Percentiles rank a stretch among this genome's conserved stretches.
Evolutionary conservation across 108 stramenopile species (phyloP).

Genomic region (Epithemia pelagica): DNA sequence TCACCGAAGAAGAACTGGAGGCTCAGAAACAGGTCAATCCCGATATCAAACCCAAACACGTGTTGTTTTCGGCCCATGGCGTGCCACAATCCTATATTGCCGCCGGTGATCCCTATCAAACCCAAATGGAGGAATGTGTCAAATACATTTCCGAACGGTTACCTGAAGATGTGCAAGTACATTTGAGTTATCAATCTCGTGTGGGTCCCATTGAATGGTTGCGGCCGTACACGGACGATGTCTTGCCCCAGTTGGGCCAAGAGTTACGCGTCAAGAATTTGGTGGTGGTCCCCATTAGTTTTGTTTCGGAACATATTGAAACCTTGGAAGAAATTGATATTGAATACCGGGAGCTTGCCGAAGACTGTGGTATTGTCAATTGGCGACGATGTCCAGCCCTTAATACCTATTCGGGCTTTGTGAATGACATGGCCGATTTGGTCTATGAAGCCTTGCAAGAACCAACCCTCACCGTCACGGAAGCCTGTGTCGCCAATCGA

Average conservation of each 20-base stretch:
- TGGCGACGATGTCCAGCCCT: slow-evolving; percentile 93
- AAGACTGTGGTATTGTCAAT: slow-evolving; percentile 86
- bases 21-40: slow-evolving; percentile 50
- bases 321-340: slow-evolving; percentile 99
- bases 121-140: slow-evolving; percentile 86
- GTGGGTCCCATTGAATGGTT: slow-evolving; percentile 99
- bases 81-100: slow-evolving; percentile 94
- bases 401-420: slow-evolving; percentile 89
- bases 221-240: slow-evolving; percentile 95
- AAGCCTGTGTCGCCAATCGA: slow-evolving; percentile 85
- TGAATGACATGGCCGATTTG: slow-evolving; percentile 94
- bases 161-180: slow-evolving; percentile 68
- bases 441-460: slow-evolving; percentile 79
- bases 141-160: slow-evolving; percentile 46
- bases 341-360: slow-evolving; percentile 96
- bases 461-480: slow-evolving; percentile 72
- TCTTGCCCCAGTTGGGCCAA: slow-evolving; percentile 80
- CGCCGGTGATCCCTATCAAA: slow-evolving; percentile 95
- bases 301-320: slow-evolving; percentile 99
- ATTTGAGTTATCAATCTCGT: slow-evolving; percentile 88
- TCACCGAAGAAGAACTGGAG: slow-evolving; percentile 66
- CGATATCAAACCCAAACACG: slow-evolving; percentile 46
- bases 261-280: slow-evolving; percentile 83
- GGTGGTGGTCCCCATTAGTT: slow-evolving; percentile 96
- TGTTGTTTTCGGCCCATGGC: slow-evolving; percentile 96